phyloP scores from a whole-genome alignment of 352 stramenopile species.

The Poterioochromonas sp. region DNA sequence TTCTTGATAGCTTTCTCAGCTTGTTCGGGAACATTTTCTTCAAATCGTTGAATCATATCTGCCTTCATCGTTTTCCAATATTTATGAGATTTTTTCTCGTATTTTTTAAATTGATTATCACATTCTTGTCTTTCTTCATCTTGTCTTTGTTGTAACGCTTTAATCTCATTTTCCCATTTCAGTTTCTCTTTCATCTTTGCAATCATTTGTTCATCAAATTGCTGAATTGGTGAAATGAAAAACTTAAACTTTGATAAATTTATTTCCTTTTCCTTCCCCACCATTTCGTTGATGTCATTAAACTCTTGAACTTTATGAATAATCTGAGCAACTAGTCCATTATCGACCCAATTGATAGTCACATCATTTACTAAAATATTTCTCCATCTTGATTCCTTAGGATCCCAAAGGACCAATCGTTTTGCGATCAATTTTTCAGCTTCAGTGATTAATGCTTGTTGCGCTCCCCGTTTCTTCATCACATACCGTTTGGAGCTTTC shows the following conservation, averaged over 20 bases:
- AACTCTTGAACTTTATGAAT: conserved; percentile 20
- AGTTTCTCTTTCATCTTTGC: background rate
- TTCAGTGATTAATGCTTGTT: background rate
- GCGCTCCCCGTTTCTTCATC: background rate
- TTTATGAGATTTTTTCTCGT: background rate
- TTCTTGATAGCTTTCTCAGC: background rate
- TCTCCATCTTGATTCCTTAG: background rate
- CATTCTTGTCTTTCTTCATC: background rate
- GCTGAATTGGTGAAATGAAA: background rate
- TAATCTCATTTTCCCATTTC: background rate
- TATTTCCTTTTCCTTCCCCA: background rate
- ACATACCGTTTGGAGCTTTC: conserved; percentile 10
- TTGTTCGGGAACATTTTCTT: background rate
- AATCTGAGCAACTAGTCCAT: background rate
- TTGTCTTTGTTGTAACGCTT: background rate
- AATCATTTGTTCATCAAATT: background rate
- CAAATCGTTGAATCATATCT: background rate
- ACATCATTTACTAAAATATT: background rate
- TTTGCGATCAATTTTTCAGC: background rate
- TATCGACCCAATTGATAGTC: conserved; percentile 8
- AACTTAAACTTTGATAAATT: conserved; percentile 15
- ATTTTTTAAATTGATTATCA: background rate
- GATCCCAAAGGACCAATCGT: conserved; percentile 10
- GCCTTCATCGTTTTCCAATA: background rate
- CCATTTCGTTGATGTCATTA: conserved; percentile 8